Evolutionary conservation across 441 rosid species (phyloP).

Genomic region (Melastoma candidum): DNA sequence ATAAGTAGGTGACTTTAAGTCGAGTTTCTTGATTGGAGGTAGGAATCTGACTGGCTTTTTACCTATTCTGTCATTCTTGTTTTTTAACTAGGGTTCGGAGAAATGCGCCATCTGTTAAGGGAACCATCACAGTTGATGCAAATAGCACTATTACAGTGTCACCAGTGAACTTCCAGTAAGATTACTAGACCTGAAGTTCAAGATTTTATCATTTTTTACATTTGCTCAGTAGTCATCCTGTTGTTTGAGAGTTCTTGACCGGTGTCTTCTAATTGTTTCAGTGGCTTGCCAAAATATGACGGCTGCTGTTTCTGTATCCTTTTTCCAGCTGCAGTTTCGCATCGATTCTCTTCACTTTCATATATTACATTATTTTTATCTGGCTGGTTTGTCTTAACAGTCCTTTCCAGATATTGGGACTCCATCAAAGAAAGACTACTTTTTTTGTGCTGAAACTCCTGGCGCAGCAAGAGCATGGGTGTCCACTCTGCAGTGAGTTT

Average conservation of each 20-base stretch:
- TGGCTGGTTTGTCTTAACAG: slow-evolving; percentile 28
- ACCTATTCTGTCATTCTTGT: slow-evolving; percentile 3
- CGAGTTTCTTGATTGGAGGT: background rate
- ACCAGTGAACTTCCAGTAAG: slow-evolving; percentile 97
- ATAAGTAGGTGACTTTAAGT: slow-evolving; percentile 52
- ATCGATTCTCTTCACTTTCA: background rate
- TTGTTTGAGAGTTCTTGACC: background rate
- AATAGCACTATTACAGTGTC: slow-evolving; percentile 80
- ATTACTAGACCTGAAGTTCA: slow-evolving; percentile 5
- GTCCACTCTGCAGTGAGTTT: slow-evolving; percentile 76
- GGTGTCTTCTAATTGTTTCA: slow-evolving; percentile 24
- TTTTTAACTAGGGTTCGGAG: slow-evolving; percentile 54
- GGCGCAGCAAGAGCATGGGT: slow-evolving; percentile 98
- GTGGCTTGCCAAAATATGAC: slow-evolving; percentile 94
- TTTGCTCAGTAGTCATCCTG: slow-evolving; percentile 1
- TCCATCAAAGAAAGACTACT: slow-evolving; percentile 85
- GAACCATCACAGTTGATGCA: slow-evolving; percentile 66
- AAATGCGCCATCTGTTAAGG: slow-evolving; percentile 79
- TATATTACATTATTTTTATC: slow-evolving; percentile 1
- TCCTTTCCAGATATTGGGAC: slow-evolving; percentile 71
- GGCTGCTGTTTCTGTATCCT: slow-evolving; percentile 99
- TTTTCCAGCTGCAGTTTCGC: slow-evolving; percentile 8
- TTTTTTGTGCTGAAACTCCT: slow-evolving; percentile 93
- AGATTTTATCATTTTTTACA: background rate
- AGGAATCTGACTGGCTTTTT: background rate